phyloP scores from a whole-genome alignment of 306 rosid species.

The Sesbania bispinosa region DNA sequence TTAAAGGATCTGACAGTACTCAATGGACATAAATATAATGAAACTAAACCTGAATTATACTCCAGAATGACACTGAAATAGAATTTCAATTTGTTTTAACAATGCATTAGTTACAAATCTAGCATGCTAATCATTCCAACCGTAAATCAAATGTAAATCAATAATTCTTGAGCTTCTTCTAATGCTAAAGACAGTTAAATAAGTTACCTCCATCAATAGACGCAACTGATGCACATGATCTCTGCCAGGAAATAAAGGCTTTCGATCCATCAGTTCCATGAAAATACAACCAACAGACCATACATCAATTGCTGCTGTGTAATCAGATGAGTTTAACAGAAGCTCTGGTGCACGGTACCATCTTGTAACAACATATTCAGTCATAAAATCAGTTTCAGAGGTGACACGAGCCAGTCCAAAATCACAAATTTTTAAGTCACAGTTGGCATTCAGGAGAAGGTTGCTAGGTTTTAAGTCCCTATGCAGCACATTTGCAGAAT shows the following conservation, averaged over 20 bases:
- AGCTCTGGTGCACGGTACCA: slow-evolving; percentile 99
- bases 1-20: not conserved
- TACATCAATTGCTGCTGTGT: slow-evolving; percentile 97
- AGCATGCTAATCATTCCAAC: slow-evolving; percentile 19
- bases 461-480: slow-evolving; percentile 97
- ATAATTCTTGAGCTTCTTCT: slow-evolving; percentile 13
- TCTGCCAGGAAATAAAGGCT: slow-evolving; percentile 93
- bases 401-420: slow-evolving; percentile 97
- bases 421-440: slow-evolving; percentile 94
- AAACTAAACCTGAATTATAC: not conserved
- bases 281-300: slow-evolving; percentile 98
- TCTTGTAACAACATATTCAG: slow-evolving; percentile 92
- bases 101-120: not conserved
- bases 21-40: not conserved
- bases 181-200: not conserved
- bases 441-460: slow-evolving; percentile 88
- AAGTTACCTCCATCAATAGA: slow-evolving; percentile 89
- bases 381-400: slow-evolving; percentile 96
- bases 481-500: slow-evolving; percentile 95
- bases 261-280: slow-evolving; percentile 97
- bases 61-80: slow-evolving; percentile 8
- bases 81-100: slow-evolving; percentile 25
- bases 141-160: not conserved
- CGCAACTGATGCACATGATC: slow-evolving; percentile 96
- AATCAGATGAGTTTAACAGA: slow-evolving; percentile 84